Evolutionary conservation across 345 rosid genomes (phyloP).

Genomic region (Ailanthus altissimus): DNA sequence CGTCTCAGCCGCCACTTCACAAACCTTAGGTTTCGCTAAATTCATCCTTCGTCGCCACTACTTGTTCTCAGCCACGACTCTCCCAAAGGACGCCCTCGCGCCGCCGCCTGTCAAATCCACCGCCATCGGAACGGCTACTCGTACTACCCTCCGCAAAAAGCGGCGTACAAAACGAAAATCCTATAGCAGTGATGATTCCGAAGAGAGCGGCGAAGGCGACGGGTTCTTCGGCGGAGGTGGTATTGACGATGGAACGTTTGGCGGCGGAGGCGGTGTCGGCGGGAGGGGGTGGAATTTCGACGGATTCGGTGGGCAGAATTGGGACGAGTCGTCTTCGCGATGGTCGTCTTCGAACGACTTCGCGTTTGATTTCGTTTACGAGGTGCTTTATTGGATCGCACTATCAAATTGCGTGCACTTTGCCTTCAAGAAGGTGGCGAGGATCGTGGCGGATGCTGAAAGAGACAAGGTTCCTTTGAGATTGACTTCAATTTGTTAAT

Average conservation of each 20-base stretch:
- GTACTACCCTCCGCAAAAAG: slow-evolving; percentile 54
- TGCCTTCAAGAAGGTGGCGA: slow-evolving; percentile 70
- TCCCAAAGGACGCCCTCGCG: slow-evolving; percentile 47
- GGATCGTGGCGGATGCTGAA: slow-evolving; percentile 47
- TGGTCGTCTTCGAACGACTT: slow-evolving; percentile 51
- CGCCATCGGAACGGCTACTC: slow-evolving; percentile 40
- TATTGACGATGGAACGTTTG: slow-evolving; percentile 46
- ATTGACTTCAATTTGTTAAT: slow-evolving; percentile 54
- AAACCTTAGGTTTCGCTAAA: slow-evolving; percentile 56
- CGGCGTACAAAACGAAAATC: slow-evolving; percentile 58
- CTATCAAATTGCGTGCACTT: slow-evolving; percentile 84
- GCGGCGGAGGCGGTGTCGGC: slow-evolving; percentile 59
- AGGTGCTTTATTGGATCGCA: slow-evolving; percentile 92
- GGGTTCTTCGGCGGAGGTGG: slow-evolving; percentile 52
- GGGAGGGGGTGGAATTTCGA: slow-evolving; percentile 73
- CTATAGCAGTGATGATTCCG: slow-evolving; percentile 41
- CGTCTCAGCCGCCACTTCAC: slow-evolving; percentile 40
- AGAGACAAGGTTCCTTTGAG: slow-evolving; percentile 64
- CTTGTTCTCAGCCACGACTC: slow-evolving; percentile 37
- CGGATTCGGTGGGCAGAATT: slow-evolving; percentile 51
- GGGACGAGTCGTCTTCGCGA: slow-evolving; percentile 56
- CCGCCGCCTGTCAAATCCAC: slow-evolving; percentile 57
- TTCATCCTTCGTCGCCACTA: slow-evolving; percentile 39
- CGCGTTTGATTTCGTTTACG: slow-evolving; percentile 78
- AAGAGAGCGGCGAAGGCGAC: slow-evolving; percentile 45